These are phyloP conservation scores for Scleroderma bovista DNA, from an alignment of 768 basidiomycete species.

Conservation along the genomic window DNA sequence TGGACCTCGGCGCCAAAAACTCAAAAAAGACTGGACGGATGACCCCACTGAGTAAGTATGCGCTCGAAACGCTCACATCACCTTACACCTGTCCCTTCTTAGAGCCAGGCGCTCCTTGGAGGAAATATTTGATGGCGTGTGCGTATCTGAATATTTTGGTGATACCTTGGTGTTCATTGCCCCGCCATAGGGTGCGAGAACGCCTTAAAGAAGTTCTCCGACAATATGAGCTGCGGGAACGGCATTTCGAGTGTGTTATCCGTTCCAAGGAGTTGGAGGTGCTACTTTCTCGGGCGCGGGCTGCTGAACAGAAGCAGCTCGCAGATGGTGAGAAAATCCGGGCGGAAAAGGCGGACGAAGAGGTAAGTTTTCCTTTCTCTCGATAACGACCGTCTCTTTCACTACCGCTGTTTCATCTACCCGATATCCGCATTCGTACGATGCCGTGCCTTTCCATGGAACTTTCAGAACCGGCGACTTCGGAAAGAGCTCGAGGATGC, in stretches of 20 bases:
- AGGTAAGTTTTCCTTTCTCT: constrained; percentile 43
- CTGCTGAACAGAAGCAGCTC: constrained; percentile 82
- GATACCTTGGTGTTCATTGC: background rate
- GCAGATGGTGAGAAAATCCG: constrained; percentile 69
- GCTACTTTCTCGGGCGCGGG: constrained; percentile 77
- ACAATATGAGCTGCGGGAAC: constrained; percentile 86
- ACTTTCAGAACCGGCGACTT: constrained; percentile 54
- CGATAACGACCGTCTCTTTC: background rate
- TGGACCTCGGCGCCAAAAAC: constrained; percentile 58
- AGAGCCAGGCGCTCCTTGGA: constrained; percentile 74
- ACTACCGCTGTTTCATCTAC: background rate
- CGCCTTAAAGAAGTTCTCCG: constrained; percentile 82
- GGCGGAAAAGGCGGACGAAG: constrained; percentile 65
- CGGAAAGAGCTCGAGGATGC: constrained; percentile 77
- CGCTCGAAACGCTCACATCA: background rate
- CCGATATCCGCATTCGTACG: background rate
- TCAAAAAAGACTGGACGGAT: constrained; percentile 80
- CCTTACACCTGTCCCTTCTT: constrained; percentile 1
- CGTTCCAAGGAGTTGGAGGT: constrained; percentile 91
- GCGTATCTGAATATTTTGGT: constrained; percentile 26
- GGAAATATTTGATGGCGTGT: constrained; percentile 85
- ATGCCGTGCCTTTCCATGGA: background rate
- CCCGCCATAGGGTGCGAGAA: constrained; percentile 64
- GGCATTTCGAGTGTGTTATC: constrained; percentile 88
- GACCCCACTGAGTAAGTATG: constrained; percentile 63